A percentile compares a stretch with the other conserved stretches of the same genome.
Evolutionary conservation across 352 stramenopile genomes (phyloP).

Genomic region (Phytophthora sojae): DNA sequence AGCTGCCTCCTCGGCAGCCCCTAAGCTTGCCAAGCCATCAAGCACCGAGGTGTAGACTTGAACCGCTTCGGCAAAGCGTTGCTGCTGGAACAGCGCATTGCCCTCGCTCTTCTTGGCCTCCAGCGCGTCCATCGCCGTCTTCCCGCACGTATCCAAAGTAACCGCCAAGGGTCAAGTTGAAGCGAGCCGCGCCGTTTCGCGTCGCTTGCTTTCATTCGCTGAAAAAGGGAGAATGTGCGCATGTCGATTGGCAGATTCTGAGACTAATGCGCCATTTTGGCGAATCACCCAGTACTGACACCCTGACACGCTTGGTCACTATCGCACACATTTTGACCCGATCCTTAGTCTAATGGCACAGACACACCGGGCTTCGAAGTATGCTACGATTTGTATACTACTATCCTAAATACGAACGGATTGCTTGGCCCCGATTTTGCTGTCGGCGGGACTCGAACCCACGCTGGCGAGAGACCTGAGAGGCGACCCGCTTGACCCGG

Average conservation of each 20-base stretch:
- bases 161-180: not conserved
- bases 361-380: conserved; percentile 91
- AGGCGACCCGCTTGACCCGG: conserved; percentile 3
- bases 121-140: conserved; percentile 34
- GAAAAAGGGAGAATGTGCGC: conserved; percentile 52
- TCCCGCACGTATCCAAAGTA: not conserved
- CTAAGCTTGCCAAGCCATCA: conserved; percentile 10
- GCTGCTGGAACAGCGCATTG: conserved; percentile 65
- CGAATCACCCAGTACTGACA: conserved; percentile 82
- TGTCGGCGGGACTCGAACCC: conserved; percentile 68
- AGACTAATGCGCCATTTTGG: conserved; percentile 52
- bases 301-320: conserved; percentile 71
- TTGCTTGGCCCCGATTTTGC: conserved; percentile 4
- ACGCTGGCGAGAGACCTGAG: not conserved
- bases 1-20: conserved; percentile 8
- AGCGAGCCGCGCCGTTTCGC: conserved; percentile 23
- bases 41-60: conserved; percentile 55
- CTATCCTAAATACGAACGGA: conserved; percentile 26
- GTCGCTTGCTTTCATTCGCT: conserved; percentile 9
- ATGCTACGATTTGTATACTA: conserved; percentile 49
- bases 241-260: conserved; percentile 90
- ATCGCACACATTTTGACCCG: conserved; percentile 90
- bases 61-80: conserved; percentile 52
- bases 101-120: conserved; percentile 65
- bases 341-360: conserved; percentile 92